A percentile compares a stretch with the other conserved stretches of the same genome.
Conservation (phyloP, 2,329 filamentous ascomycete genomes). For the Colletotrichum endophyticum region DNA sequence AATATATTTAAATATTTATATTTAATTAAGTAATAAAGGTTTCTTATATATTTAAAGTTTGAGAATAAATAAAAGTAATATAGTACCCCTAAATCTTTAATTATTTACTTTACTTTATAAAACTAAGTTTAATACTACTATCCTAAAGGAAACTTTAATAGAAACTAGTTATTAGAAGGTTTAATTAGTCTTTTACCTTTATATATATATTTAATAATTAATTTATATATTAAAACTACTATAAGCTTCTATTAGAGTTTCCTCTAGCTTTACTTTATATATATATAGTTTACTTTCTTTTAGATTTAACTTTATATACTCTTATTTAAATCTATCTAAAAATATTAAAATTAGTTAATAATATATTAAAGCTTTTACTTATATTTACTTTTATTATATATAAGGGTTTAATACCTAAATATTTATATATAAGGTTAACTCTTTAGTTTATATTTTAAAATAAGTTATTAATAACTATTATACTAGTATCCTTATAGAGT, state of each 20-base stretch:
- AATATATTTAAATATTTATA: slow-evolving; percentile 43
- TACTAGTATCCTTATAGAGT: slow-evolving; percentile 36
- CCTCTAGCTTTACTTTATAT: slow-evolving; percentile 32
- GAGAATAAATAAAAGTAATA: slow-evolving; percentile 44
- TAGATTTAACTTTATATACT: slow-evolving; percentile 28
- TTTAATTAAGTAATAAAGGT: slow-evolving; percentile 41
- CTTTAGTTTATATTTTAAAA: slow-evolving; percentile 47
- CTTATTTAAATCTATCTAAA: slow-evolving; percentile 48
- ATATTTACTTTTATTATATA: slow-evolving; percentile 19
- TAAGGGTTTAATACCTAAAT: slow-evolving; percentile 43
- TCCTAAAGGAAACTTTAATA: too few relatives aligned
- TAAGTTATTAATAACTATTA: slow-evolving; percentile 39
- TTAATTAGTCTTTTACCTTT: neutral
- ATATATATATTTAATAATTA: neutral
- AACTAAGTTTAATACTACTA: too few relatives aligned
- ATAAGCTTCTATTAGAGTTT: neutral
- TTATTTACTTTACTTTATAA: too few relatives aligned
- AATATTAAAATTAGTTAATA: slow-evolving; percentile 46
- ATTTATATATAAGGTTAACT: slow-evolving; percentile 45
- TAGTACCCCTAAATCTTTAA: slow-evolving; percentile 26
- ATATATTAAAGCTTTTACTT: slow-evolving; percentile 43
- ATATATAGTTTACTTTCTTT: slow-evolving; percentile 43
- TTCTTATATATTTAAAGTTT: slow-evolving; percentile 47
- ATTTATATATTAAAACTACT: neutral
- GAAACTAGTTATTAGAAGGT: slow-evolving; percentile 27